Percentiles rank a stretch among this genome's conserved stretches.
Conservation (phyloP, 495 filamentous ascomycete species). For the Aspergillus ostianus region DNA sequence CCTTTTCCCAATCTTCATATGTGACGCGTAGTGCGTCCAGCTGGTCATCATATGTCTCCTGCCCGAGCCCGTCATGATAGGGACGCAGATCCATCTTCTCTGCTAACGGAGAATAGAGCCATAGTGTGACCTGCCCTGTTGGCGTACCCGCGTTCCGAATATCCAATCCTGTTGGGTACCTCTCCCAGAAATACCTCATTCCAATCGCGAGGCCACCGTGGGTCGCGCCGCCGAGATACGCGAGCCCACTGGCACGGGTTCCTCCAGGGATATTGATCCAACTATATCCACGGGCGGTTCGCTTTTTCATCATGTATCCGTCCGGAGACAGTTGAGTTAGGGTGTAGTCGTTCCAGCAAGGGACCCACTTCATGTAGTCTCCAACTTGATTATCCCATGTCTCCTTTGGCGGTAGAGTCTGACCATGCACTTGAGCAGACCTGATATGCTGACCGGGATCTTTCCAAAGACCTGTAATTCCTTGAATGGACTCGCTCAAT, state of each 20-base stretch:
- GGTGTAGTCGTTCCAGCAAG: conserved; percentile 47
- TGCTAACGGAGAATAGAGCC: conserved; percentile 50
- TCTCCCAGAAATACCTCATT: conserved; percentile 51
- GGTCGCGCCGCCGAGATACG: conserved; percentile 45
- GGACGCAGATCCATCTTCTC: conserved; percentile 46
- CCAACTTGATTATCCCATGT: conserved; percentile 38
- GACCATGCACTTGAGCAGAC: conserved; percentile 34
- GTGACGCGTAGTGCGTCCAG: conserved; percentile 51
- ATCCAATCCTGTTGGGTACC: conserved; percentile 48
- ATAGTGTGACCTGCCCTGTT: conserved; percentile 40
- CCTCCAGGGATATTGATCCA: conserved; percentile 52
- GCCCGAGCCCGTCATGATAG: conserved; percentile 48
- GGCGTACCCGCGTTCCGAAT: conserved; percentile 36
- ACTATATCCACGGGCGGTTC: conserved; percentile 43
- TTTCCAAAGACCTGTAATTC: conserved; percentile 40
- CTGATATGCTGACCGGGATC: conserved; percentile 35
- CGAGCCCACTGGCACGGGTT: conserved; percentile 41
- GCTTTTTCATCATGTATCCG: conserved; percentile 50
- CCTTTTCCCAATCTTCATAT: conserved; percentile 53
- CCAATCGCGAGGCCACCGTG: conserved; percentile 47
- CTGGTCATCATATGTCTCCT: conserved; percentile 46
- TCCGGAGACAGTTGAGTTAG: conserved; percentile 47
- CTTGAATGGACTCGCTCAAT: conserved; percentile 40
- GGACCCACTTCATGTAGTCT: conserved; percentile 41
- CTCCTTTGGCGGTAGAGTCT: conserved; percentile 22